A percentile compares a stretch with the other conserved stretches of the same genome.
phyloP scores from a whole-genome alignment of 2,329 filamentous ascomycete species.

The Ophiostoma montium region DNA sequence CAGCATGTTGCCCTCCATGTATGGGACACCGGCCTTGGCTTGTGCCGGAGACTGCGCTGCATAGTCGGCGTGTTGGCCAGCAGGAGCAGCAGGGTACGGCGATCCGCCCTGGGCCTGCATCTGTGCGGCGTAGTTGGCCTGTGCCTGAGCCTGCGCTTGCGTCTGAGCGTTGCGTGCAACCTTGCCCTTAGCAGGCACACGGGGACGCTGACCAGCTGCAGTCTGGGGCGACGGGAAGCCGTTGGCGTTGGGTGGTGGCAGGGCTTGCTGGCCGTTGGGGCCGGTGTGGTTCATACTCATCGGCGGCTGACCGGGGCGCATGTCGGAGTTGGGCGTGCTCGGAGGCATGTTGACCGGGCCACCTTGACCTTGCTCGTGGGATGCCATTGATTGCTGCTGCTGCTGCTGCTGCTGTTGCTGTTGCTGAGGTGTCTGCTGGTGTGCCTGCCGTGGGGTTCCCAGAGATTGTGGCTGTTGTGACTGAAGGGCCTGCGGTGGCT shows the following conservation, averaged over 20 bases:
- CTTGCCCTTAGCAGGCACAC: conserved; percentile 3
- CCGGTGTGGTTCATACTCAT: conserved; percentile 26
- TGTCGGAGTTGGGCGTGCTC: conserved; percentile 31
- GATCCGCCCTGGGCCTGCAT: conserved; percentile 1
- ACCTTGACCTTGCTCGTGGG: conserved; percentile 2
- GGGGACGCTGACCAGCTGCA: background rate
- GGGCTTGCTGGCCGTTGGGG: conserved; percentile 27
- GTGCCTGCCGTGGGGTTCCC: conserved; percentile 2
- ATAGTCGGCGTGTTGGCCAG: conserved; percentile 23
- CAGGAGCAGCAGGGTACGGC: background rate
- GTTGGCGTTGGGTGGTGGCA: conserved; percentile 28
- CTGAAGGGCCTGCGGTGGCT: conserved; percentile 16
- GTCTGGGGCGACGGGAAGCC: conserved; percentile 24
- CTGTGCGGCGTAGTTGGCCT: background rate
- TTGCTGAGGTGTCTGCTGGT: conserved; percentile 5
- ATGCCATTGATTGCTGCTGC: background rate
- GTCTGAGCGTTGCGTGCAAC: background rate
- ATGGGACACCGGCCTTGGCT: conserved; percentile 23
- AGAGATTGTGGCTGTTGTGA: conserved; percentile 15
- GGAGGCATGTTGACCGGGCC: conserved; percentile 20
- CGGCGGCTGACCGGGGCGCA: conserved; percentile 27
- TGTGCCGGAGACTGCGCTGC: conserved; percentile 30
- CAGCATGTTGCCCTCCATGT: conserved; percentile 18
- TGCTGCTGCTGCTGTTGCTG: conserved; percentile 3
- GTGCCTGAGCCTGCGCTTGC: background rate